Percentiles rank a stretch among this genome's conserved stretches.
Conservation (phyloP, 1,139 yeast genomes). For the Diutina sp. region DNA sequence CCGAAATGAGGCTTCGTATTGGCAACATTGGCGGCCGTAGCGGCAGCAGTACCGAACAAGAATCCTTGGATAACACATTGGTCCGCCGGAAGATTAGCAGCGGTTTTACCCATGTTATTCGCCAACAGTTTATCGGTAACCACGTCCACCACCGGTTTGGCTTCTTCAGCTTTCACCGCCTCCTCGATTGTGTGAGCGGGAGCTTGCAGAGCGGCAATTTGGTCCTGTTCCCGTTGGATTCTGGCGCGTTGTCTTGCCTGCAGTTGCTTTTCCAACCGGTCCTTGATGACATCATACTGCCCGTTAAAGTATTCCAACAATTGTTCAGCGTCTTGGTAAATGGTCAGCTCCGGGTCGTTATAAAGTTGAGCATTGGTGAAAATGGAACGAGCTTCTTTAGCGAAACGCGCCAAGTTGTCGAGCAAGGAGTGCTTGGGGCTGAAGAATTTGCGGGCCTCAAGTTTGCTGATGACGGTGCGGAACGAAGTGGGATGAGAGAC, state of each 20-base stretch:
- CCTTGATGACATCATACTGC: conserved; percentile 15
- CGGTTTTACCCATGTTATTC: conserved; percentile 17
- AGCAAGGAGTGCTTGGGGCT: conserved; percentile 15
- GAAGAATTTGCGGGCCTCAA: conserved; percentile 29
- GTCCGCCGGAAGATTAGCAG: conserved; percentile 12
- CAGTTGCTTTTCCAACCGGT: conserved; percentile 8
- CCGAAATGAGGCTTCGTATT: not conserved
- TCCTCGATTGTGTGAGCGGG: conserved; percentile 5
- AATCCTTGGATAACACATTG: not conserved
- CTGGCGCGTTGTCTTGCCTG: conserved; percentile 5
- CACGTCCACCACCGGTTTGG: conserved; percentile 4
- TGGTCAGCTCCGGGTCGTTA: conserved; percentile 42
- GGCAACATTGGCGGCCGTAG: not conserved
- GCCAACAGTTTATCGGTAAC: conserved; percentile 3
- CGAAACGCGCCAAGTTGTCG: conserved; percentile 33
- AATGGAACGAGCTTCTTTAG: conserved; percentile 34
- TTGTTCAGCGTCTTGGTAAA: conserved; percentile 42
- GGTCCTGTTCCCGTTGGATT: conserved; percentile 5
- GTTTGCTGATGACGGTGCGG: conserved; percentile 25
- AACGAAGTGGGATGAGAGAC: conserved; percentile 48
- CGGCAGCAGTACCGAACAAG: not conserved
- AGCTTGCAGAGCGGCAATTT: not conserved
- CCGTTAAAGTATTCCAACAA: conserved; percentile 23
- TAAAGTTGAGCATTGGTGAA: conserved; percentile 47
- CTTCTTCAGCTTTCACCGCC: conserved; percentile 8